Conservation (phyloP, 495 filamentous ascomycete genomes). For the Xylaria cubensis region DNA sequence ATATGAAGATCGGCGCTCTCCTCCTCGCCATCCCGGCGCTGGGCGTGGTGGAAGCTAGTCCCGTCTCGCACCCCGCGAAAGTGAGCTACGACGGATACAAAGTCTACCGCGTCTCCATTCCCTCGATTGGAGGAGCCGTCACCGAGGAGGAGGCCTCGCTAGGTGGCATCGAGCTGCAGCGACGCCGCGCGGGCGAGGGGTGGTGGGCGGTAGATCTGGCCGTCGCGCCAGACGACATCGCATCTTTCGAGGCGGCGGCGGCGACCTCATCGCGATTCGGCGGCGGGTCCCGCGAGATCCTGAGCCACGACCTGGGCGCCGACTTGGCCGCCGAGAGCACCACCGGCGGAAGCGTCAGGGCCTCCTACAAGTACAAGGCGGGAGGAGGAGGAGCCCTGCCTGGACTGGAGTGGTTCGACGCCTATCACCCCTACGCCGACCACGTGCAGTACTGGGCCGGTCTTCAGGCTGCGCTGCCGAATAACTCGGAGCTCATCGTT, state of each 20-base stretch:
- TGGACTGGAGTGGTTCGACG: conserved; percentile 59
- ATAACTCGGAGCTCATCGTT: conserved; percentile 59
- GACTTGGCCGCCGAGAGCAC: conserved; percentile 49
- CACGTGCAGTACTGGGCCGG: conserved; percentile 61
- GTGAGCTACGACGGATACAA: conserved; percentile 49
- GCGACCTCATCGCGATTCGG: neutral
- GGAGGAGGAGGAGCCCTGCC: conserved; percentile 22
- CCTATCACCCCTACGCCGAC: conserved; percentile 63
- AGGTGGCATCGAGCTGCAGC: conserved; percentile 37
- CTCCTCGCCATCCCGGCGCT: conserved; percentile 20
- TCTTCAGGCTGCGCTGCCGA: conserved; percentile 54
- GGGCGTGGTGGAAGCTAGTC: neutral
- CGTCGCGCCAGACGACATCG: conserved; percentile 46
- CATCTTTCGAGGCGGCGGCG: conserved; percentile 38
- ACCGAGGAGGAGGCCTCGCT: conserved; percentile 19
- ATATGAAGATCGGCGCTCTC: conserved; percentile 16
- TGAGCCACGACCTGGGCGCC: conserved; percentile 54
- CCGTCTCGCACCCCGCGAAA: conserved; percentile 17
- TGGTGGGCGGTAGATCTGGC: conserved; percentile 45
- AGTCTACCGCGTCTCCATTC: conserved; percentile 42
- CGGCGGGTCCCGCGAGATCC: conserved; percentile 32
- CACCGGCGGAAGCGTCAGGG: neutral
- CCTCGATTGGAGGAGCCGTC: neutral
- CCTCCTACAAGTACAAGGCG: conserved; percentile 24
- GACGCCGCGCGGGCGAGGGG: conserved; percentile 9